A percentile compares a stretch with the other conserved stretches of the same genome.
Conservation (phyloP, 169 alveolate species). For the Babesia sp. region DNA sequence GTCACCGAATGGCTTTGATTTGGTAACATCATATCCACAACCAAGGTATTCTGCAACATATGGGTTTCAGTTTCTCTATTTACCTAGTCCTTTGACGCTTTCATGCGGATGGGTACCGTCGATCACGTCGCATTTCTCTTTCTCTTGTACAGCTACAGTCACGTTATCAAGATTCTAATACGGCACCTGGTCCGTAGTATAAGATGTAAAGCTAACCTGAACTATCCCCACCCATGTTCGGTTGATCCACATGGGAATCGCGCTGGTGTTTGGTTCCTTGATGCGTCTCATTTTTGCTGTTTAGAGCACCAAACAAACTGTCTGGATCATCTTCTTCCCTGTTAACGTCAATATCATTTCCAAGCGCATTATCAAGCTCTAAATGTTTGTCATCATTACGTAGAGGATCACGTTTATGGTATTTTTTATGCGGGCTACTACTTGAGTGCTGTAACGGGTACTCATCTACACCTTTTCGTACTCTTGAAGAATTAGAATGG, state of each 20-base stretch:
- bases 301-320: too few relatives aligned
- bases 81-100: constrained; percentile 24
- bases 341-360: not conserved
- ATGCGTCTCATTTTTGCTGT: too few relatives aligned
- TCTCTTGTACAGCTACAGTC: not conserved
- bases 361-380: not conserved
- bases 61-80: not conserved
- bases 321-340: not conserved
- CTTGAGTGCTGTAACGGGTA: not conserved
- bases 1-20: constrained; percentile 57
- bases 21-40: constrained; percentile 46
- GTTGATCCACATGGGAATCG: too few relatives aligned
- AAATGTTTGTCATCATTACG: not conserved
- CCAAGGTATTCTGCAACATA: constrained; percentile 53
- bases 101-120: not conserved
- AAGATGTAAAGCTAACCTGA: not conserved
- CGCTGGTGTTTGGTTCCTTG: too few relatives aligned
- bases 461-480: not conserved
- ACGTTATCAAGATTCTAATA: not conserved
- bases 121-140: not conserved
- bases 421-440: too few relatives aligned
- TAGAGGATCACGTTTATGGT: not conserved
- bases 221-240: not conserved
- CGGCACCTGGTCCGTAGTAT: not conserved
- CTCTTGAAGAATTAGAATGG: not conserved